These are phyloP conservation scores for Rhizophagus clarus DNA, from an alignment of 192 early-diverging fungal species.

Conservation along the genomic window DNA sequence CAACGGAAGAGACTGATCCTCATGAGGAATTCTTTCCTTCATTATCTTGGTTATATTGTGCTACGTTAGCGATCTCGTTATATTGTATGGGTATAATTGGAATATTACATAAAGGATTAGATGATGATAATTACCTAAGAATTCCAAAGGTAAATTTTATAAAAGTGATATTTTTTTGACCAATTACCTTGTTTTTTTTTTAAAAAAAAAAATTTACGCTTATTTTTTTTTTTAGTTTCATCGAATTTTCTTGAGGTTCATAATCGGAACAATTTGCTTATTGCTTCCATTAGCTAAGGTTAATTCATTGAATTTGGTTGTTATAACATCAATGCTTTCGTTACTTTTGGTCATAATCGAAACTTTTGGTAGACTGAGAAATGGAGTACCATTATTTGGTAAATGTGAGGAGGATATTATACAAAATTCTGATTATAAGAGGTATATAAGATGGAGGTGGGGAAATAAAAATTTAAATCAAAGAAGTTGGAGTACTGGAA, in stretches of 20 bases:
- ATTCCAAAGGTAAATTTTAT: slow-evolving; percentile 32
- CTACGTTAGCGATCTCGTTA: slow-evolving; percentile 13
- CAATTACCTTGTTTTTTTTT: no score
- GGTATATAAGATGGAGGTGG: slow-evolving; percentile 31
- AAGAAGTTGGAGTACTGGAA: not conserved
- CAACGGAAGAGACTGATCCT: not conserved
- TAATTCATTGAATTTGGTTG: slow-evolving; percentile 14
- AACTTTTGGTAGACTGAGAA: slow-evolving; percentile 30
- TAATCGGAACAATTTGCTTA: slow-evolving; percentile 24
- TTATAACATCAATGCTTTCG: slow-evolving; percentile 9
- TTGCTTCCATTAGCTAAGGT: slow-evolving; percentile 27
- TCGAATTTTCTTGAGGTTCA: slow-evolving; percentile 23
- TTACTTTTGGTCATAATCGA: slow-evolving; percentile 26
- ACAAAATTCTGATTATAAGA: not conserved
- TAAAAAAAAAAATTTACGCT: no score
- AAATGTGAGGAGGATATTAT: slow-evolving; percentile 14
- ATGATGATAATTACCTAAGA: slow-evolving; percentile 18
- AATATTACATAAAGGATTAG: slow-evolving; percentile 34
- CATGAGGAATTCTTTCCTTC: not conserved
- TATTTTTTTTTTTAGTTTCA: no score
- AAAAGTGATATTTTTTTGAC: no score
- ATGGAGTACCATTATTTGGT: slow-evolving; percentile 6
- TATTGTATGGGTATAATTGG: slow-evolving; percentile 33
- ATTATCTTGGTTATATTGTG: slow-evolving; percentile 25
- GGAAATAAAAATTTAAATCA: not conserved